Evolutionary conservation across 345 rosid genomes (phyloP).

Genomic region (Raphanus raphanistrum): DNA sequence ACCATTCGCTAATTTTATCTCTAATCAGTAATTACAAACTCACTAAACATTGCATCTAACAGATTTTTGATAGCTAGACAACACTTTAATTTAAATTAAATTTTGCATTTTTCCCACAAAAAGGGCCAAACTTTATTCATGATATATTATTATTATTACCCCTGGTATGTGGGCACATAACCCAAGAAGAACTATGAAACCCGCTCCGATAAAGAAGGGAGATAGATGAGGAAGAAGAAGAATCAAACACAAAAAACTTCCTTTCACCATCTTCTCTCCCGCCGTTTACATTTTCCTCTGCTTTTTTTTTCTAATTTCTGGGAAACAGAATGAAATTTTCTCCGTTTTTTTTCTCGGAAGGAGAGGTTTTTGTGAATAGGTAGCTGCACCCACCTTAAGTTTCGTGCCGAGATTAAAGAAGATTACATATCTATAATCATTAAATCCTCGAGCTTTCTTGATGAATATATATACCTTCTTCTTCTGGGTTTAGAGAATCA

Average conservation of each 20-base stretch:
- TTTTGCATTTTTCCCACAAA: background rate
- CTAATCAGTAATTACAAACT: background rate
- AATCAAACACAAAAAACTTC: background rate
- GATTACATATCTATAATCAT: background rate
- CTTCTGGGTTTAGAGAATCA: slow-evolving; percentile 7
- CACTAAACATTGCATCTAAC: background rate
- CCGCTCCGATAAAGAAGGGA: background rate
- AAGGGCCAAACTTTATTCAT: background rate
- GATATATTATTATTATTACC: too few relatives aligned
- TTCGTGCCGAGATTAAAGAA: slow-evolving; percentile 11
- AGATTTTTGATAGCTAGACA: background rate
- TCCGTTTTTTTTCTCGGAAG: background rate
- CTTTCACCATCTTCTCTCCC: background rate
- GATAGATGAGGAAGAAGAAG: background rate
- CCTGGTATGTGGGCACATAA: background rate
- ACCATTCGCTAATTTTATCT: background rate
- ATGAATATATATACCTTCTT: background rate
- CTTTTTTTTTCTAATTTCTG: background rate
- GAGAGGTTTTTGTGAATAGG: slow-evolving; percentile 1
- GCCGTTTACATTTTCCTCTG: background rate
- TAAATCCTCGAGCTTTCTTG: background rate
- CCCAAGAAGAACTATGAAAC: background rate
- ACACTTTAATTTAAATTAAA: too few relatives aligned
- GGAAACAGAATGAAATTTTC: background rate
- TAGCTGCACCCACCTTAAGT: slow-evolving; percentile 6